Evolutionary conservation across 2,329 filamentous ascomycete genomes (phyloP).

Genomic region (Bipolaris zeicola): DNA sequence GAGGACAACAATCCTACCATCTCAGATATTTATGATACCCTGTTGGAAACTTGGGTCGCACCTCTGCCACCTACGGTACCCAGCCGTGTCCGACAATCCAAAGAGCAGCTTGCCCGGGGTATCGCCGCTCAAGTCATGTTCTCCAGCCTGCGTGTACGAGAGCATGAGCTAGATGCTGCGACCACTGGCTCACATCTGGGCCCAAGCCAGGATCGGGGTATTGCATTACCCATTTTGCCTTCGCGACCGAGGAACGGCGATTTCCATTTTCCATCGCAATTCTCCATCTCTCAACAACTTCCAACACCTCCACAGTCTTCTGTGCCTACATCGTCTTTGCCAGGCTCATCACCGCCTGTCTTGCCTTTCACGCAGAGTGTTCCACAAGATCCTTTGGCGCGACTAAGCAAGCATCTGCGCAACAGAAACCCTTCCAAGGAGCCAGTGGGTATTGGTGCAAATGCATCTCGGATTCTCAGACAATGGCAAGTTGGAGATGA

Average conservation of each 20-base stretch:
- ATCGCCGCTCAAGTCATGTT: slow-evolving; percentile 48
- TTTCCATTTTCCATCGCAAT: neutral
- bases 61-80: slow-evolving; percentile 35
- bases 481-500: slow-evolving; percentile 51
- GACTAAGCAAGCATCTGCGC: slow-evolving; percentile 47
- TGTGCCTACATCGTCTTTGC: slow-evolving; percentile 9
- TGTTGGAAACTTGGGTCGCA: slow-evolving; percentile 42
- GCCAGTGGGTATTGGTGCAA: slow-evolving; percentile 34
- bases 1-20: slow-evolving; percentile 22
- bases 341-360: slow-evolving; percentile 14
- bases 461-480: slow-evolving; percentile 45
- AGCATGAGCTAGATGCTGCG: slow-evolving; percentile 4
- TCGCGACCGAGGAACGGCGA: slow-evolving; percentile 18
- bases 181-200: slow-evolving; percentile 9
- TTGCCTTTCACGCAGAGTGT: slow-evolving; percentile 2
- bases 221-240: slow-evolving; percentile 28
- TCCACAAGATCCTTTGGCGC: slow-evolving; percentile 27
- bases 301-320: slow-evolving; percentile 25
- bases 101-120: slow-evolving; percentile 41
- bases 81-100: slow-evolving; percentile 31
- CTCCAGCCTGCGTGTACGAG: slow-evolving; percentile 35
- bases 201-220: slow-evolving; percentile 15
- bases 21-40: slow-evolving; percentile 36
- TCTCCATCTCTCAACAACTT: slow-evolving; percentile 14
- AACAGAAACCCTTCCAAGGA: slow-evolving; percentile 34